These are phyloP conservation scores for Epichloe elymi DNA, from an alignment of 2,329 filamentous ascomycete species.

Conservation along the genomic window DNA sequence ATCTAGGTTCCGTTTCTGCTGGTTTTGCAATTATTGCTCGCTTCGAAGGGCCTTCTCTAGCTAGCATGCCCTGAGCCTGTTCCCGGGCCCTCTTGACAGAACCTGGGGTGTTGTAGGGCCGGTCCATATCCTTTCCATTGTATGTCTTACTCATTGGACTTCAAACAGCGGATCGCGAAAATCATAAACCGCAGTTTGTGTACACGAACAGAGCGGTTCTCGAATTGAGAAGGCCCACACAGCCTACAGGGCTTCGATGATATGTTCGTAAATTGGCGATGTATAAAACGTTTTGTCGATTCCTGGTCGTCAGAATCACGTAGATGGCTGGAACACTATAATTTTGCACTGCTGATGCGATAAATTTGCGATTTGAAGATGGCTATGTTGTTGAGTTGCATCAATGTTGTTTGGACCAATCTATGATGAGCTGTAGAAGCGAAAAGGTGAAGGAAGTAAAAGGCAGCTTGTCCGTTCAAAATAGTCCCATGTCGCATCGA, in stretches of 20 bases:
- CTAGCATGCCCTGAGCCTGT: slow-evolving; percentile 29
- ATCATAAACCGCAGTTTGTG: background rate
- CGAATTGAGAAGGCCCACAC: background rate
- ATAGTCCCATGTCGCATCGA: slow-evolving; percentile 1
- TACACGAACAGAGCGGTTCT: background rate
- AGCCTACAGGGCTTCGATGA: background rate
- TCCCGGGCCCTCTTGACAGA: slow-evolving; percentile 44
- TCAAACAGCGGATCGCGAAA: background rate
- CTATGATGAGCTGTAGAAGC: background rate
- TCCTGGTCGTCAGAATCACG: background rate
- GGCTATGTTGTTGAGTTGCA: background rate
- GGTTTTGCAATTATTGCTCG: slow-evolving; percentile 6
- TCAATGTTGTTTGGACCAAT: slow-evolving; percentile 6
- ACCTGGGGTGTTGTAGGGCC: slow-evolving; percentile 27
- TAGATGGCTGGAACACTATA: background rate
- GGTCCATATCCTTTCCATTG: slow-evolving; percentile 41
- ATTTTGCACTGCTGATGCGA: slow-evolving; percentile 3
- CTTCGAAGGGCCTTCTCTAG: slow-evolving; percentile 11
- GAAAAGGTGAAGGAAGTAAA: background rate
- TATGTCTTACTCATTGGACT: slow-evolving; percentile 41
- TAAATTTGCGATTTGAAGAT: background rate
- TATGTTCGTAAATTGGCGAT: slow-evolving; percentile 5
- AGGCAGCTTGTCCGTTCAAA: background rate
- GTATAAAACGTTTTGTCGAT: background rate
- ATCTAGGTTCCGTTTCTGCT: background rate